Conservation (phyloP, 345 rosid species). For the Limnanthes douglasii region DNA sequence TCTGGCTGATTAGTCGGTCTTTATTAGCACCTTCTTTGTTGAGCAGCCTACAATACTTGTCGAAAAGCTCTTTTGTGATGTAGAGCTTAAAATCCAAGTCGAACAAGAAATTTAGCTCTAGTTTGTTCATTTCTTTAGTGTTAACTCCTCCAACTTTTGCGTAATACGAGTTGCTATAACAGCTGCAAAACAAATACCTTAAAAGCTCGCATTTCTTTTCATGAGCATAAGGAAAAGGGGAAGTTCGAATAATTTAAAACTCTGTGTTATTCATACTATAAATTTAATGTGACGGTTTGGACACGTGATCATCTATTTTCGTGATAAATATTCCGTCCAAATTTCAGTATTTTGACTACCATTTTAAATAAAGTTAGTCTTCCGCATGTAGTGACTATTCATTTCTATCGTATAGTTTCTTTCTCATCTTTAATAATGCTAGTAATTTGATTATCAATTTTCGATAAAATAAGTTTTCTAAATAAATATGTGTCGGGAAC, state of each 20-base stretch:
- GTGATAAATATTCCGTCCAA: background rate
- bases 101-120: conserved; percentile 25
- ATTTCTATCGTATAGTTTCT: too few species aligned
- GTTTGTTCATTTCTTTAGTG: conserved; percentile 23
- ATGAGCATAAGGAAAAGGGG: too few species aligned
- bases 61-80: conserved; percentile 18
- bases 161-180: conserved; percentile 21
- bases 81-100: conserved; percentile 20
- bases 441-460: too few species aligned
- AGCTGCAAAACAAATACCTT: conserved; percentile 9
- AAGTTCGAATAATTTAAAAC: too few species aligned
- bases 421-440: too few species aligned
- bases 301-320: background rate
- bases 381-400: too few species aligned
- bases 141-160: conserved; percentile 34
- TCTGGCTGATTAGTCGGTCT: too few species aligned
- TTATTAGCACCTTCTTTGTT: conserved; percentile 9
- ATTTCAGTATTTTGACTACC: too few species aligned
- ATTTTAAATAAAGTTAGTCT: too few species aligned
- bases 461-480: too few species aligned
- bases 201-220: background rate
- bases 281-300: background rate
- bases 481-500: too few species aligned
- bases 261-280: too few species aligned
- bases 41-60: conserved; percentile 16